A percentile compares a stretch with the other conserved stretches of the same genome.
phyloP scores from a whole-genome alignment of 495 filamentous ascomycete genomes.

The Rusavskia elegans region DNA sequence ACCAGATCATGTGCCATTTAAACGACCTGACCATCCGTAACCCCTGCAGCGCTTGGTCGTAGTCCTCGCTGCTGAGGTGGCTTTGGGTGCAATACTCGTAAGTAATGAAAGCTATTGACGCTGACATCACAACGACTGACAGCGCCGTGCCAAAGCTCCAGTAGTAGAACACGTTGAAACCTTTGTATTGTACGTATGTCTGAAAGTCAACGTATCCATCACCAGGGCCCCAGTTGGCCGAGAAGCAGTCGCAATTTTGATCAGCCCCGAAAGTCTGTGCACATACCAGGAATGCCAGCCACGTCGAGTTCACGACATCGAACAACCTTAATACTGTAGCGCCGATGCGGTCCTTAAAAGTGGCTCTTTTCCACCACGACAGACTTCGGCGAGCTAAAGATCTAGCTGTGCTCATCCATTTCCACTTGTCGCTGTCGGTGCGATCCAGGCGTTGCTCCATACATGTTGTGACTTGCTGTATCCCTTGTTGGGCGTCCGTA shows the following conservation, averaged over 20 bases:
- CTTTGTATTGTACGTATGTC: constrained; percentile 2
- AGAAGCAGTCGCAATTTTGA: constrained; percentile 13
- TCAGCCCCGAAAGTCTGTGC: constrained; percentile 11
- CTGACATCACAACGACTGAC: constrained; percentile 2
- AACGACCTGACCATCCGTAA: constrained; percentile 1
- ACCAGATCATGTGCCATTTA: not conserved
- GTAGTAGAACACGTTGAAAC: constrained; percentile 6
- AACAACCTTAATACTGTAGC: not conserved
- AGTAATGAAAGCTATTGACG: not conserved
- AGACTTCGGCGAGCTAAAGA: not conserved
- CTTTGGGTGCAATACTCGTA: constrained; percentile 6
- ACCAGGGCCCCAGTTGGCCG: constrained; percentile 6
- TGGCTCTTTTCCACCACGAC: not conserved
- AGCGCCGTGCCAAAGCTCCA: constrained; percentile 21
- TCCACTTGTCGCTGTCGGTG: not conserved
- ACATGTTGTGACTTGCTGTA: not conserved
- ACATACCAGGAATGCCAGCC: constrained; percentile 10
- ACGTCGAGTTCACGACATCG: constrained; percentile 4
- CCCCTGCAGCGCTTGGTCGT: not conserved
- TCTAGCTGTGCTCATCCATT: not conserved
- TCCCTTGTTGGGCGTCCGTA: not conserved
- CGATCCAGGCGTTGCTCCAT: not conserved
- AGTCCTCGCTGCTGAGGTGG: constrained; percentile 8
- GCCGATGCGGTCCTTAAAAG: not conserved
- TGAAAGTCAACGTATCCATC: constrained; percentile 18